Percentiles rank a stretch among this genome's conserved stretches.
phyloP scores from a whole-genome alignment of 164 flowering plant species.

The Nelumbo lutea region DNA sequence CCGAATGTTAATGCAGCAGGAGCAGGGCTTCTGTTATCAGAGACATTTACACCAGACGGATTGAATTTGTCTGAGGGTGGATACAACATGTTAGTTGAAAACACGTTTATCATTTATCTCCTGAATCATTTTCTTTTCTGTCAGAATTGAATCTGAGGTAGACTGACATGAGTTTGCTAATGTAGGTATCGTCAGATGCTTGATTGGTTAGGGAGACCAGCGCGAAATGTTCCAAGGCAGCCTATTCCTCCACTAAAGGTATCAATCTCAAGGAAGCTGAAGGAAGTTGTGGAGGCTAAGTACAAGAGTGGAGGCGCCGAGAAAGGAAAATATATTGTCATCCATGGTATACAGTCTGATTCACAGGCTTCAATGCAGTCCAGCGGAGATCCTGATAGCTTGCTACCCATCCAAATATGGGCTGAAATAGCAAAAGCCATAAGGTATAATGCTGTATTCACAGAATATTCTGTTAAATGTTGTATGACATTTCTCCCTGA shows the following conservation, averaged over 20 bases:
- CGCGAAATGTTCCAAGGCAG: constrained; percentile 58
- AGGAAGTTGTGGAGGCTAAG: constrained; percentile 61
- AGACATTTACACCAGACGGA: constrained; percentile 55
- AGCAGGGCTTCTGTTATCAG: constrained; percentile 67
- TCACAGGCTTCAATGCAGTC: constrained; percentile 90
- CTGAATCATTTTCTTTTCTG: not conserved
- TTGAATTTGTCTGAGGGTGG: constrained; percentile 77
- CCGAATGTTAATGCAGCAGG: constrained; percentile 95
- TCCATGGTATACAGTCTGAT: constrained; percentile 78
- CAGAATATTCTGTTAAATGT: not conserved
- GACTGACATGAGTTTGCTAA: not conserved
- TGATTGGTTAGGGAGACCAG: constrained; percentile 78
- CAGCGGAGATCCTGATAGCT: constrained; percentile 79
- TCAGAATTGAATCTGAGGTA: not conserved
- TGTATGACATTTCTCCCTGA: not conserved
- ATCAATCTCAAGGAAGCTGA: constrained; percentile 67
- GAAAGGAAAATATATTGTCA: constrained; percentile 69
- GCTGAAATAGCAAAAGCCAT: constrained; percentile 51
- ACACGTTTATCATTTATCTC: not conserved
- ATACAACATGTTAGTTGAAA: constrained; percentile 27
- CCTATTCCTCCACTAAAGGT: constrained; percentile 66
- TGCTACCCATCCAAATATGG: constrained; percentile 70
- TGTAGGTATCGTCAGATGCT: constrained; percentile 78
- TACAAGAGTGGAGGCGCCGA: constrained; percentile 59
- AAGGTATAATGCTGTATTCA: constrained; percentile 33